Base-by-base conservation (phyloP, 2,329 filamentous ascomycete genomes). In the Macrophomina tecta region DNA sequence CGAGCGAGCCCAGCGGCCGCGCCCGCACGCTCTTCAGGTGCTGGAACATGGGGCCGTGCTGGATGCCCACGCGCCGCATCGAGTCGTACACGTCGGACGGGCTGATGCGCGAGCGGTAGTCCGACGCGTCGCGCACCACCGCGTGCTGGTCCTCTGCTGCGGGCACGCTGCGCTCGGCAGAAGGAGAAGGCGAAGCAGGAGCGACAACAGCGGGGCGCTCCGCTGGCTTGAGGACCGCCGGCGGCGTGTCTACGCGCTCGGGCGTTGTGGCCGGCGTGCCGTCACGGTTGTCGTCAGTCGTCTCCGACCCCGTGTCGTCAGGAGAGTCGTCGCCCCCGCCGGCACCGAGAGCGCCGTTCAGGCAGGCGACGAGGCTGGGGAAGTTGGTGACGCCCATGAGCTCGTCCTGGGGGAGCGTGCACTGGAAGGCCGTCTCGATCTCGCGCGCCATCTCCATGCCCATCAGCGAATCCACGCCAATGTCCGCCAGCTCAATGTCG, bases 41-140 rank as follows among this genome's bases (percentile, higher is more conserved):
- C 42, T 48, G 30, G 46, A 63, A 63, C n/a, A 34, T 51, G n/a
- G 42, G 42, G 9, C 60, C 60, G 7, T 63, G 42, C 28, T 63
- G 28, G 42, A 63, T 48, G 28, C 60, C 55, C 6, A 55, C 32
- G 14, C 52, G 52, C 52, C 16, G 52, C 32, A 55, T 36, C 6
- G 14, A 14, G 16, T 23, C 16, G 52, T 55, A 55, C 46, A 63
- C 45, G 45, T 48, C 45, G 23, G 23, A 6, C 7, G 48, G 23
- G 48, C 28, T 51, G 48, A 51, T 18, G 1, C 23, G 28, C 6
- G 16, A 32, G 23, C 28, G 48, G 48, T 30, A 51, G 48, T 32
- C 45, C 1, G 11, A 14, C 14, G 28, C 38, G 51, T 53, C 32
- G 51, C 11, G 38, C 38, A 40, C 38, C 38, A 14, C 8, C 38